Evolutionary conservation across 164 flowering plant species (phyloP).

Genomic region (Chimonanthus praecox): DNA sequence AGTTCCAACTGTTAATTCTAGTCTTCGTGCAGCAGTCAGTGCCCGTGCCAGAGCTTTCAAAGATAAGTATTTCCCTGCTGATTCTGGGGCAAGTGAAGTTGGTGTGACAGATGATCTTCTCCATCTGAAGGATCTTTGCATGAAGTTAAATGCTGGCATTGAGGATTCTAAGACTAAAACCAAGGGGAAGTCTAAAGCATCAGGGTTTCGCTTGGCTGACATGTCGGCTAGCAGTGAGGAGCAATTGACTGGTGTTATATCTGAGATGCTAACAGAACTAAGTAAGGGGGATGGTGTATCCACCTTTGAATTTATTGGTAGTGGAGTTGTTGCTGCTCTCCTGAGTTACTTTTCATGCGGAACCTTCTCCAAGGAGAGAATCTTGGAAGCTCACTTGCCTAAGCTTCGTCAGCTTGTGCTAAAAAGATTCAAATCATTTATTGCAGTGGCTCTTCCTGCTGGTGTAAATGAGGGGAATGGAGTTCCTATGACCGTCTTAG

Average conservation of each 20-base stretch:
- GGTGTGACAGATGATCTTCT: conserved; percentile 88
- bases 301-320: conserved; percentile 94
- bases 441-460: conserved; percentile 63
- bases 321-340: conserved; percentile 88
- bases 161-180: conserved; percentile 68
- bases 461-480: conserved; percentile 24
- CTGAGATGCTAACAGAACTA: conserved; percentile 76
- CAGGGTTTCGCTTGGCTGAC: conserved; percentile 43
- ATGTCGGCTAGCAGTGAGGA: conserved; percentile 54
- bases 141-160: conserved; percentile 53
- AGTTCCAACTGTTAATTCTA: conserved; percentile 60
- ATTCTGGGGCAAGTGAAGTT: conserved; percentile 55
- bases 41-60: conserved; percentile 71
- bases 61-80: conserved; percentile 80
- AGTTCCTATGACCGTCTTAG: conserved; percentile 72
- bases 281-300: conserved; percentile 93
- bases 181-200: conserved; percentile 81
- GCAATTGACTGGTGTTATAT: conserved; percentile 51
- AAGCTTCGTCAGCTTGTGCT: conserved; percentile 82
- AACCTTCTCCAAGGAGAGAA: conserved; percentile 72
- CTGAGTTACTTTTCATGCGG: conserved; percentile 94
- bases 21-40: conserved; percentile 65
- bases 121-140: conserved; percentile 72
- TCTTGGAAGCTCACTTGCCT: conserved; percentile 54
- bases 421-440: conserved; percentile 72